phyloP scores from a whole-genome alignment of 345 rosid species.

The Geranium rotundifolium region DNA sequence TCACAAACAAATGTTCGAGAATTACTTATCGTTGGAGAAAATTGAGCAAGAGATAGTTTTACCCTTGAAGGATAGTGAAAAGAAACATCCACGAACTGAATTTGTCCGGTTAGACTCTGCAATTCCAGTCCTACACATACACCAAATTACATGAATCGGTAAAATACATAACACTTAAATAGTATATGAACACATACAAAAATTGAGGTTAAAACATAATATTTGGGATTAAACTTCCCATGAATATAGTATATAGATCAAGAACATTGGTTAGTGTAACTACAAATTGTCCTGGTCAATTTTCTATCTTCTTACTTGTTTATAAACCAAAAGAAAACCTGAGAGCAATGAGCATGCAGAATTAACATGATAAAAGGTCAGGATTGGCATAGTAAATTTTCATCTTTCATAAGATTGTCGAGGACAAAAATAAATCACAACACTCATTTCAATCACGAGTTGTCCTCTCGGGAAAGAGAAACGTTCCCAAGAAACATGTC shows the following conservation, averaged over 20 bases:
- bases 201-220: neutral
- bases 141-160: neutral
- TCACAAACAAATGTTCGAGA: neutral
- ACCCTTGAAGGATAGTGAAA: slow-evolving; percentile 35
- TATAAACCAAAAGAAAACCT: too few species aligned
- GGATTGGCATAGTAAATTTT: too few species aligned
- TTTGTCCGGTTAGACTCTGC: slow-evolving; percentile 22
- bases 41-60: slow-evolving; percentile 9
- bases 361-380: too few species aligned
- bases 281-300: neutral
- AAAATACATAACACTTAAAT: neutral
- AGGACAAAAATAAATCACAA: too few species aligned
- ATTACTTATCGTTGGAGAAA: neutral
- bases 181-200: neutral
- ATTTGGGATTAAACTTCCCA: too few species aligned
- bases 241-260: too few species aligned
- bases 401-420: too few species aligned
- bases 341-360: too few species aligned
- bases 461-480: neutral
- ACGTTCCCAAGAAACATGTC: neutral
- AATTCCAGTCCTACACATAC: slow-evolving; percentile 20
- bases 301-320: too few species aligned
- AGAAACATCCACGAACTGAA: slow-evolving; percentile 27
- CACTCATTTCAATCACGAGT: neutral
- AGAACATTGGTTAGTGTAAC: too few species aligned